Evolutionary conservation across 2,329 filamentous ascomycete species (phyloP).

Genomic region (Paramyrothecium roridum): DNA sequence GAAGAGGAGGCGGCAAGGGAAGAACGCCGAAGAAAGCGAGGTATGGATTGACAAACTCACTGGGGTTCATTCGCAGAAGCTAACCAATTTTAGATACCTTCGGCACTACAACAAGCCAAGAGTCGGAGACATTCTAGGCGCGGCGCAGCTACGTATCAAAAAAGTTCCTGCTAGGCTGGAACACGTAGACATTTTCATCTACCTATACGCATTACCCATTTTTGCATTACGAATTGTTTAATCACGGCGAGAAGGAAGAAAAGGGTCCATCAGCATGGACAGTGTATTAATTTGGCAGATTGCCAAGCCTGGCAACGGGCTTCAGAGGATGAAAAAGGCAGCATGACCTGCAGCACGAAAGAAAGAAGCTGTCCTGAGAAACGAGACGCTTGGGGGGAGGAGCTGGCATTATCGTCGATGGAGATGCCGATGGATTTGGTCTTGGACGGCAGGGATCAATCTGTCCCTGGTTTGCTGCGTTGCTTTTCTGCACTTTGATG

Average conservation of each 20-base stretch:
- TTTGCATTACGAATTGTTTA: background rate
- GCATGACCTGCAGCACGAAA: too few relatives aligned
- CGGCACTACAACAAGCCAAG: conserved; percentile 27
- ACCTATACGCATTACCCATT: too few relatives aligned
- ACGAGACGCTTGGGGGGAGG: too few relatives aligned
- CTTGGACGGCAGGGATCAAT: too few relatives aligned
- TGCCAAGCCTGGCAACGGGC: background rate
- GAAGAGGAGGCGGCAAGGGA: conserved; percentile 43
- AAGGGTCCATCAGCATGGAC: too few relatives aligned
- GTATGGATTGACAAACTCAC: conserved; percentile 32
- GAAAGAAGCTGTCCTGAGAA: too few relatives aligned
- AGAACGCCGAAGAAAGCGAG: conserved; percentile 54
- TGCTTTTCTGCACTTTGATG: conserved; percentile 14
- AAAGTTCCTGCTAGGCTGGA: too few relatives aligned
- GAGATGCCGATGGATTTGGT: too few relatives aligned
- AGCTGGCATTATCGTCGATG: too few relatives aligned
- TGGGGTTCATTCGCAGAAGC: background rate
- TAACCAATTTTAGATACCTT: conserved; percentile 27
- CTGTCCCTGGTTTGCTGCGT: background rate
- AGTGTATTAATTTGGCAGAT: conserved; percentile 3
- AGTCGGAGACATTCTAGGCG: conserved; percentile 33
- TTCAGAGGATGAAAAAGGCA: background rate
- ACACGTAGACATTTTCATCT: too few relatives aligned
- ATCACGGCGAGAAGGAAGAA: background rate
- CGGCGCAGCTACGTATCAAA: too few relatives aligned